A percentile compares a stretch with the other conserved stretches of the same genome.
Conservation (phyloP, 805 yeast genomes). For the Saccharomycopsis schoenii region DNA sequence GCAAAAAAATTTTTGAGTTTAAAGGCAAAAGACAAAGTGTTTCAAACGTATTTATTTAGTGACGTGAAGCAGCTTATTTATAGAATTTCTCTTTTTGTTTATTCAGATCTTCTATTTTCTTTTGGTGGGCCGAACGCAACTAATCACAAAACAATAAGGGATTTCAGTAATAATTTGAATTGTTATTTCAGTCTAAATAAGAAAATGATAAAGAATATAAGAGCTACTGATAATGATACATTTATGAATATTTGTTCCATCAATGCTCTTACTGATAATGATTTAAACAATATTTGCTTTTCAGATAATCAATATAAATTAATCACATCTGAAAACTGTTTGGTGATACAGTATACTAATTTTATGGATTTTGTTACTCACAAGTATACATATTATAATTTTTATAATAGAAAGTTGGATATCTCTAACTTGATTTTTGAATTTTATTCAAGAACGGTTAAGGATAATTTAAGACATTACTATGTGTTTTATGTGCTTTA, state of each 20-base stretch:
- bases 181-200: slow-evolving; percentile 5
- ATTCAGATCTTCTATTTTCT: slow-evolving; percentile 12
- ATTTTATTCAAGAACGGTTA: slow-evolving; percentile 12
- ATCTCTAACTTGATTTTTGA: slow-evolving; percentile 14
- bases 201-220: slow-evolving; percentile 1
- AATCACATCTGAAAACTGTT: background rate
- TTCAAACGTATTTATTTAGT: slow-evolving; percentile 12
- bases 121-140: background rate
- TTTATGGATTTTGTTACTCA: slow-evolving; percentile 8
- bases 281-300: slow-evolving; percentile 9
- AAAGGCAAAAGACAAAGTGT: slow-evolving; percentile 9
- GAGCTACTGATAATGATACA: background rate
- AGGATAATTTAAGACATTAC: slow-evolving; percentile 7
- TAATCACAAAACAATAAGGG: background rate
- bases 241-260: slow-evolving; percentile 1
- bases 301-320: slow-evolving; percentile 8
- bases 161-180: slow-evolving; percentile 4
- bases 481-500: slow-evolving; percentile 17
- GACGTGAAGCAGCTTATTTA: slow-evolving; percentile 11
- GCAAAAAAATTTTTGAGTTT: slow-evolving; percentile 12
- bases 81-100: slow-evolving; percentile 11
- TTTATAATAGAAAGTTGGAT: slow-evolving; percentile 13
- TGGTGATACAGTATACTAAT: slow-evolving; percentile 1
- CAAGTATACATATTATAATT: slow-evolving; percentile 14
- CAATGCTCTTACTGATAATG: slow-evolving; percentile 2